Base-by-base conservation (phyloP, 495 filamentous ascomycete species). In the Penicillium soppii region DNA sequence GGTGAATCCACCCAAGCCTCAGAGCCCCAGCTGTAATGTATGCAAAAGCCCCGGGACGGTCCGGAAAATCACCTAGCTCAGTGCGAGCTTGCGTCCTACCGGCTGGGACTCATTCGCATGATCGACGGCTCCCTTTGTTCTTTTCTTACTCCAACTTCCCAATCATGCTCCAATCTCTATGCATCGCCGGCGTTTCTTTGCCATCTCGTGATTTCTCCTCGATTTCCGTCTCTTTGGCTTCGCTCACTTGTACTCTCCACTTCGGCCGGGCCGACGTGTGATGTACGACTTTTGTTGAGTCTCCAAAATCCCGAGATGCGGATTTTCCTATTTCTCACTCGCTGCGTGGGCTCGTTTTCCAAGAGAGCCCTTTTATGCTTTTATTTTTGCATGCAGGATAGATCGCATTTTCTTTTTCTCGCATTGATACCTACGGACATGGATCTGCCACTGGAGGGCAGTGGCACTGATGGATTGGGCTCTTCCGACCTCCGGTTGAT, bases 161-260 rank as follows among this genome's bases (percentile, higher is more conserved):
- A 25, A 6, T 33, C 38, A n/a, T n/a, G 33, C 56, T 48, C 50
- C 61, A 59, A 56, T 57, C 61, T n/a, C n/a, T n/a, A n/a, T 69
- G 68, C 70, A 73, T 73, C 63, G 57, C 59, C 57, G 65, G 65
- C 63, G 66, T 70, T 69, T 59, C 44, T 58, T 55, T 48, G 39
- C 52, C 40, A 48, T 36, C 43, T 47, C 46, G 48, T 59, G 61
- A 46, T 13, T 50, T 41, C 39, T 27, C 36, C 39, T 35, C 36
- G 35, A 45, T 37, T 52, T 53, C 32, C 29, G 44, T 37, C 26
- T 39, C 35, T 48, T 39, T 21, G 19, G 29, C 26, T 16, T 27
- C 45, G 33, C 23, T 10, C 15, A 4, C n/a, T n/a, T n/a, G n/a
- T n/a, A n/a, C 8, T 47, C 45, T 16, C 36, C 9, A 32, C 27